Percentiles rank a stretch among this genome's conserved stretches.
Evolutionary conservation across 306 rosid genomes (phyloP).

Genomic region (Quercus suber): DNA sequence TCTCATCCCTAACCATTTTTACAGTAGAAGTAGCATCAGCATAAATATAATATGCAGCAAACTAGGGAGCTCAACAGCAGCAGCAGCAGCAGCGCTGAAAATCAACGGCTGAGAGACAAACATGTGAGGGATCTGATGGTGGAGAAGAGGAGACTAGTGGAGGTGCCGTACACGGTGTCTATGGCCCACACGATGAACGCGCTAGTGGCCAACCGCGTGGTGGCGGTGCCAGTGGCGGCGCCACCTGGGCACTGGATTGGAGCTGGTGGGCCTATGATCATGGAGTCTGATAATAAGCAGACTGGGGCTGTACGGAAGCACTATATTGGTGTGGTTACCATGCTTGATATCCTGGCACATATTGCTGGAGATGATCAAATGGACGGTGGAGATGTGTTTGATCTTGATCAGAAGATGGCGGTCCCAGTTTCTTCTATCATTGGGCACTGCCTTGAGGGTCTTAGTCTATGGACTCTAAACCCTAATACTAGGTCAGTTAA

Average conservation of each 20-base stretch:
- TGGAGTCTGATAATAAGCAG: conserved; percentile 72
- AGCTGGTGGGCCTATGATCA: conserved; percentile 85
- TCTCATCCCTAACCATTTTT: background rate
- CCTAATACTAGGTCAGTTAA: conserved; percentile 65
- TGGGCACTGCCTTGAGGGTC: conserved; percentile 71
- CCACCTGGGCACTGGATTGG: conserved; percentile 98
- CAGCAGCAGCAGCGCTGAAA: conserved; percentile 14
- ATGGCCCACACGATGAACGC: conserved; percentile 71
- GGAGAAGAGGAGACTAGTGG: conserved; percentile 65
- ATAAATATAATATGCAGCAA: conserved; percentile 34
- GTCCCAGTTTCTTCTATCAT: conserved; percentile 63
- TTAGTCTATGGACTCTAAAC: conserved; percentile 84
- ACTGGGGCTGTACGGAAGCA: conserved; percentile 64
- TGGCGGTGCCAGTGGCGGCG: conserved; percentile 85
- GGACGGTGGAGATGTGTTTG: conserved; percentile 16
- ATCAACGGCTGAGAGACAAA: conserved; percentile 35
- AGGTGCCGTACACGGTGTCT: conserved; percentile 84
- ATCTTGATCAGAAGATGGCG: conserved; percentile 66
- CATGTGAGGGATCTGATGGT: conserved; percentile 60
- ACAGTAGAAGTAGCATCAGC: background rate
- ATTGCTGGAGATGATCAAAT: conserved; percentile 63
- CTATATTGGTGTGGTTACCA: conserved; percentile 85
- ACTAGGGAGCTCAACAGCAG: background rate
- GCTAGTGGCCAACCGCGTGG: conserved; percentile 63
- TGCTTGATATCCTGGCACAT: conserved; percentile 83